Base-by-base conservation (phyloP, 1,284 basidiomycete species). In the Mycena citricolor region DNA sequence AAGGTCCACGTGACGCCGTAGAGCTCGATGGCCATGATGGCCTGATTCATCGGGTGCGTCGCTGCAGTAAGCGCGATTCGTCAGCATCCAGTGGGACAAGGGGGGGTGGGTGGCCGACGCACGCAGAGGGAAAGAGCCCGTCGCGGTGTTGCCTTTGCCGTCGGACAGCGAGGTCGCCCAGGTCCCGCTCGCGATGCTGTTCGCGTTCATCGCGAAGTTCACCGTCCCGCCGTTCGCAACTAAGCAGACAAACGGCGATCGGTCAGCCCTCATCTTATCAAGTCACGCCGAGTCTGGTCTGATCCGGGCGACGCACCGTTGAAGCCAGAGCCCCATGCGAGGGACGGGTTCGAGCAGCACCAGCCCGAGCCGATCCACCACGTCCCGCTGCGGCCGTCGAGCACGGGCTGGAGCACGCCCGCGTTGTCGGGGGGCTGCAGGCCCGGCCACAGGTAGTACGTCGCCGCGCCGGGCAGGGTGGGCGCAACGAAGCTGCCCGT, bases 1-100 rank as follows among this genome's bases (percentile, higher is more conserved):
- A 49, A 49, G 31, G 40, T 49, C 47, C 47, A 49, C 8, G 47
- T 42, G 36, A 49, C 47, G 32, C 39, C 42, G 41, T 49, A 49
- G 8, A 49, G 42, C 36, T 49, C 47, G 32, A 49, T 49, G 10
- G 47, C 47, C 40, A 49, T 43, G 35, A 49, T 49, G n/a, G 47
- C 47, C 26, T 49, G 47, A 33, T 49, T 49, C 47, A 49, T 49
- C 21, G 35, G 42, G 41, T 49, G 47, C 13, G 47, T 49, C 19
- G 47, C 47, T 49, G 46, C 3, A 20, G 7, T 17, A n/a, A 13
- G 16, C 12, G 19, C 21, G 26, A 13, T 11, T n/a, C 2, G 21
- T 32, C 13, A 25, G 20, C 30, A 13, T 23, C 26, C 3, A 3
- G 3, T 7, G 4, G 11, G 1, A 16, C 3, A 20, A n/a, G 4